phyloP scores from a whole-genome alignment of 2,329 filamentous ascomycete genomes.

The Lasiodiplodia gonubiensis region DNA sequence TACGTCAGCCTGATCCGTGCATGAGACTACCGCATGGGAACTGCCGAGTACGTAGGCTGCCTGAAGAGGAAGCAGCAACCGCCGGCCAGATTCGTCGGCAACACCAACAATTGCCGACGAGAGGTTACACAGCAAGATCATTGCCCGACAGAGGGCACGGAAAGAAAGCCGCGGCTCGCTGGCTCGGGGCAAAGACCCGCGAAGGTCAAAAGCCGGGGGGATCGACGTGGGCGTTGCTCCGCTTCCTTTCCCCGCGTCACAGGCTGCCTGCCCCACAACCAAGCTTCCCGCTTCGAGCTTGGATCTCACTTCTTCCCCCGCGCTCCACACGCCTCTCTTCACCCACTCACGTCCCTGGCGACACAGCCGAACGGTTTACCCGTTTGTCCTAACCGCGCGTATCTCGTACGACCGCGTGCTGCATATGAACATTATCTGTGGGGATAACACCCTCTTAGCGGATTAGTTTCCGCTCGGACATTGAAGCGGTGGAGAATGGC shows the following conservation, averaged over 20 bases:
- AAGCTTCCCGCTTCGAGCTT: slow-evolving; percentile 19
- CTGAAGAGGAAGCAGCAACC: not conserved
- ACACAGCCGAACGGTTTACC: slow-evolving; percentile 13
- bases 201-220: not conserved
- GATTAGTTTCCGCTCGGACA: slow-evolving; percentile 10
- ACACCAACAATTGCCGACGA: slow-evolving; percentile 3
- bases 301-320: not conserved
- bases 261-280: slow-evolving; percentile 3
- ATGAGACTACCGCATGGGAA: too few relatives aligned
- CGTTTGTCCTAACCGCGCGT: not conserved
- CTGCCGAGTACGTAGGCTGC: not conserved
- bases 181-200: slow-evolving; percentile 1
- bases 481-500: slow-evolving; percentile 3
- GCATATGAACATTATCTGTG: not conserved
- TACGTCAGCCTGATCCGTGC: not conserved
- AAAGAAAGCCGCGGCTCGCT: slow-evolving; percentile 11
- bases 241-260: slow-evolving; percentile 14
- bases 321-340: too few relatives aligned
- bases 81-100: not conserved
- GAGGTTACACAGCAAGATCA: not conserved
- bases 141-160: slow-evolving; percentile 5
- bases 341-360: too few relatives aligned
- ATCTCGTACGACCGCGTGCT: slow-evolving; percentile 11
- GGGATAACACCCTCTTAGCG: not conserved
- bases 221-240: slow-evolving; percentile 2